Conservation (phyloP, 169 alveolate species). For the Cryptosporidium felis region DNA sequence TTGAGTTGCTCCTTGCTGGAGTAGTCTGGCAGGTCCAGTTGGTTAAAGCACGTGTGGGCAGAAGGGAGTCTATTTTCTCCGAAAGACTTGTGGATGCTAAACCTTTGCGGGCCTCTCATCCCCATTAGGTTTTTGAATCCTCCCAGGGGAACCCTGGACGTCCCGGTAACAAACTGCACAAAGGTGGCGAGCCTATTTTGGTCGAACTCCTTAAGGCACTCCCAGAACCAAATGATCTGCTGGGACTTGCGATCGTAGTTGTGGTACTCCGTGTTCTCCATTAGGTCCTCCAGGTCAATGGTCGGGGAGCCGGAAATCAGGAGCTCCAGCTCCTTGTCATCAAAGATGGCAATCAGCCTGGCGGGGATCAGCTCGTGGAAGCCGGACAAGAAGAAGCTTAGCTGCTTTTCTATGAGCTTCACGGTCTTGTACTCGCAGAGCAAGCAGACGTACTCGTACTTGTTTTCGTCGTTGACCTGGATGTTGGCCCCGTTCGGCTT, state of each 20-base stretch:
- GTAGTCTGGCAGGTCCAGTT: conserved; percentile 97
- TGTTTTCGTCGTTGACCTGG: conserved; percentile 89
- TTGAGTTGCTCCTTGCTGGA: conserved; percentile 90
- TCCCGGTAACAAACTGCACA: conserved; percentile 95
- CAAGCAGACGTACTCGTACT: conserved; percentile 93
- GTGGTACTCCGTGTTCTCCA: conserved; percentile 93
- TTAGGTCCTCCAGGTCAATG: conserved; percentile 94
- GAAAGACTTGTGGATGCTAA: conserved; percentile 92
- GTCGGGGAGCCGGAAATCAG: conserved; percentile 98
- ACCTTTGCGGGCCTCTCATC: conserved; percentile 97
- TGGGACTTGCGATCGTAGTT: conserved; percentile 89
- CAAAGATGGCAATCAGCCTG: conserved; percentile 93
- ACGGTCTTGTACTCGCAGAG: conserved; percentile 94
- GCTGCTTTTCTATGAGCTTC: conserved; percentile 91
- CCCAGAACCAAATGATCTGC: conserved; percentile 94
- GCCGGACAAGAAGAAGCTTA: conserved; percentile 96
- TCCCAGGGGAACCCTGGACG: conserved; percentile 97
- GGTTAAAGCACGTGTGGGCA: conserved; percentile 98
- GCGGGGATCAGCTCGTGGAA: conserved; percentile 97
- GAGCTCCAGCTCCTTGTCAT: conserved; percentile 93
- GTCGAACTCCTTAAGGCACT: conserved; percentile 89
- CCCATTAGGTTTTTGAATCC: conserved; percentile 98
- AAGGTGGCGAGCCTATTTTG: conserved; percentile 93
- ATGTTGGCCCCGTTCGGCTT: conserved; percentile 94
- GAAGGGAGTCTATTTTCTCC: conserved; percentile 94